A percentile compares a stretch with the other conserved stretches of the same genome.
Conservation (phyloP, 768 basidiomycete species). For the Mycena galopus region DNA sequence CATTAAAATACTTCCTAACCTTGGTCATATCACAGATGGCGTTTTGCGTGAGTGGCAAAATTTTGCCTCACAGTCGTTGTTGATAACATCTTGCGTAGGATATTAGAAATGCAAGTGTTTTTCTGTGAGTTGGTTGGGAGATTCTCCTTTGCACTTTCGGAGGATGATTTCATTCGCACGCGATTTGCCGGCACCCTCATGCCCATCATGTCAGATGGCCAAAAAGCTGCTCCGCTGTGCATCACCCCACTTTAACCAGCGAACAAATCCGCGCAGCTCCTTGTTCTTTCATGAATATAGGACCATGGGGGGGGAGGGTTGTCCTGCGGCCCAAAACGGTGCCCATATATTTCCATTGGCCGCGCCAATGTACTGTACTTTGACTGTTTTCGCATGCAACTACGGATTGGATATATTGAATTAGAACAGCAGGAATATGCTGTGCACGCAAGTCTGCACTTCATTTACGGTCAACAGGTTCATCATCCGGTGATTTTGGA, state of each 20-base stretch:
- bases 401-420: background rate
- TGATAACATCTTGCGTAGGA: no score
- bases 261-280: background rate
- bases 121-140: background rate
- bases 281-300: background rate
- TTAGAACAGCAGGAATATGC: background rate
- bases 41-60: no score
- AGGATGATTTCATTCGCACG: background rate
- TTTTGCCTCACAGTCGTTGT: no score
- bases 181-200: background rate
- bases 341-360: background rate
- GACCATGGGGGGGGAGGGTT: background rate
- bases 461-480: background rate
- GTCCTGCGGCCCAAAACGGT: background rate
- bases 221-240: background rate
- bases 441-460: background rate
- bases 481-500: background rate
- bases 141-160: background rate
- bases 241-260: background rate
- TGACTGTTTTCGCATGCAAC: background rate
- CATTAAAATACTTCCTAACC: no score
- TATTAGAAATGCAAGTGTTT: background rate
- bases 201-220: background rate
- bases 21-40: no score
- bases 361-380: background rate